A percentile compares a stretch with the other conserved stretches of the same genome.
Evolutionary conservation across 768 basidiomycete species (phyloP).

Genomic region (Arthromyces matolae): DNA sequence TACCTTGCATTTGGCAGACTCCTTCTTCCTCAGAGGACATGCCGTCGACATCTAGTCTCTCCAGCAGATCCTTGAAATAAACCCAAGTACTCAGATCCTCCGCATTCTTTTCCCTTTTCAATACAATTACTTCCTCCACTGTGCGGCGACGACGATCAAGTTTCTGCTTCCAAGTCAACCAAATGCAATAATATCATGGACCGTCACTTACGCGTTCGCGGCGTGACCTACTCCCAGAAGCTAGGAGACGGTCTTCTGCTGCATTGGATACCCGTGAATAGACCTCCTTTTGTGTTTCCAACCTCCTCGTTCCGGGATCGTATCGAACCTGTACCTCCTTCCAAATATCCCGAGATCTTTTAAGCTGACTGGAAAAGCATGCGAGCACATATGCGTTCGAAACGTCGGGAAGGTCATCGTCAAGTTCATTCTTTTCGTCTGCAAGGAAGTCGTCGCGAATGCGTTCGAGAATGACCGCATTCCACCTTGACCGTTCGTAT

Average conservation of each 20-base stretch:
- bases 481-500: background rate
- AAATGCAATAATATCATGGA: background rate
- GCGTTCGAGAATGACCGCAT: background rate
- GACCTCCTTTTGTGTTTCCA: constrained; percentile 5
- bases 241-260: background rate
- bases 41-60: constrained; percentile 1
- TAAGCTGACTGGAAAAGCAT: background rate
- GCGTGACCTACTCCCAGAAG: background rate
- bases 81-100: constrained; percentile 7
- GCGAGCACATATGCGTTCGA: background rate
- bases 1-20: background rate
- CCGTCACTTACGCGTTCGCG: background rate
- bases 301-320: background rate
- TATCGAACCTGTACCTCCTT: background rate
- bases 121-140: background rate
- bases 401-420: constrained; percentile 6
- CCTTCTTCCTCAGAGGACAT: constrained; percentile 15
- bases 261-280: background rate
- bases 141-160: background rate
- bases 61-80: constrained; percentile 1
- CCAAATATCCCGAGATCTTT: constrained; percentile 8
- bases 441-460: background rate
- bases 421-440: background rate
- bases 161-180: background rate
- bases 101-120: background rate